phyloP scores from a whole-genome alignment of 805 yeast genomes.

The Hemisphaericaspora nanyangensis region DNA sequence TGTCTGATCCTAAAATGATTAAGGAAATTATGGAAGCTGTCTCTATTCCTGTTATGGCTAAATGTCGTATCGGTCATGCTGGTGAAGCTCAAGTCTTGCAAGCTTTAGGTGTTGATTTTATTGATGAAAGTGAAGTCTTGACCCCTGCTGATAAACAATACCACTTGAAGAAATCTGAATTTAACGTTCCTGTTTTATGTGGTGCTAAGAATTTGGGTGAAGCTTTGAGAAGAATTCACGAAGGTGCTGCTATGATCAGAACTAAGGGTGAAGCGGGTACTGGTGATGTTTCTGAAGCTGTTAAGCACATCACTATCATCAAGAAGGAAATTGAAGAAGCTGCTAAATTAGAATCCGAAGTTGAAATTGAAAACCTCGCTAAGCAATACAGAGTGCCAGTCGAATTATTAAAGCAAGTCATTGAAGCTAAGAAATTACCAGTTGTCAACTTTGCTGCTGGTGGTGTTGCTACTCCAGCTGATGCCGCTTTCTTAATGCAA shows the following conservation, averaged over 20 bases:
- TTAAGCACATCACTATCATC: slow-evolving; percentile 65
- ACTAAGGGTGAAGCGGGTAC: slow-evolving; percentile 91
- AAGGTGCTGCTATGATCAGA: slow-evolving; percentile 85
- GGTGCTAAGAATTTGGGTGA: slow-evolving; percentile 82
- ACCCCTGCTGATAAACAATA: slow-evolving; percentile 72
- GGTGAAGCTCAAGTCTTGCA: slow-evolving; percentile 80
- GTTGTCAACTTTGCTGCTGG: slow-evolving; percentile 89
- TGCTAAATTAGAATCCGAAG: slow-evolving; percentile 33
- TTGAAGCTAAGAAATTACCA: slow-evolving; percentile 54
- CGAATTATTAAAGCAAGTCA: slow-evolving; percentile 46
- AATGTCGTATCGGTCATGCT: slow-evolving; percentile 77
- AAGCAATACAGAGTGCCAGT: slow-evolving; percentile 56
- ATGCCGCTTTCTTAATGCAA: slow-evolving; percentile 74
- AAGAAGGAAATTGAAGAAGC: slow-evolving; percentile 51
- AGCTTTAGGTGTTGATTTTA: slow-evolving; percentile 69
- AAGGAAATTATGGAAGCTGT: slow-evolving; percentile 67
- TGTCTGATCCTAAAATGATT: slow-evolving; percentile 83
- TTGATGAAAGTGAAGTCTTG: slow-evolving; percentile 80
- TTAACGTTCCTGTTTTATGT: slow-evolving; percentile 75
- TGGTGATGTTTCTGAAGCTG: slow-evolving; percentile 82
- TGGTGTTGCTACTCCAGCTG: slow-evolving; percentile 85
- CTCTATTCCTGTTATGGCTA: slow-evolving; percentile 78
- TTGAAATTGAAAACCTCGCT: slow-evolving; percentile 50
- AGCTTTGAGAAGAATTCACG: slow-evolving; percentile 71
- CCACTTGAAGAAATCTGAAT: slow-evolving; percentile 60